These are phyloP conservation scores for Suhomyces bokatorum DNA, from an alignment of 1,139 yeast genomes.

Conservation along the genomic window DNA sequence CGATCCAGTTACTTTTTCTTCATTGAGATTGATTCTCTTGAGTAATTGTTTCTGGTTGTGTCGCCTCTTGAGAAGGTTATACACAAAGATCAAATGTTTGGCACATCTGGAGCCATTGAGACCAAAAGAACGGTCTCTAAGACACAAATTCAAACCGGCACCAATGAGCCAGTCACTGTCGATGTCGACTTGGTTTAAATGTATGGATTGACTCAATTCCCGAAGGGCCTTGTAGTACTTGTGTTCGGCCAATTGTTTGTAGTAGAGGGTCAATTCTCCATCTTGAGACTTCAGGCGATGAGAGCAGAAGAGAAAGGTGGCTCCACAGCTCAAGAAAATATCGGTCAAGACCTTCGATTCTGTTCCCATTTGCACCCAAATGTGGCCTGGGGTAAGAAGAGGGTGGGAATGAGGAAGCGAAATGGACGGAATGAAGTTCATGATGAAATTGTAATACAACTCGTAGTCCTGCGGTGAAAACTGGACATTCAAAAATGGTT, in stretches of 20 bases:
- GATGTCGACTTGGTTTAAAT: constrained; percentile 13
- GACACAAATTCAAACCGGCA: constrained; percentile 35
- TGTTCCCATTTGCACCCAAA: constrained; percentile 24
- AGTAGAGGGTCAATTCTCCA: constrained; percentile 8
- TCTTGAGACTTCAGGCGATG: constrained; percentile 7
- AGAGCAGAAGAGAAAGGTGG: constrained; percentile 28
- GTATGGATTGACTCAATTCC: constrained; percentile 10
- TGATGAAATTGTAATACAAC: constrained; percentile 32
- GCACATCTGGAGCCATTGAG: constrained; percentile 29
- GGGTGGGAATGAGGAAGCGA: constrained; percentile 46
- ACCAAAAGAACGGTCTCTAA: constrained; percentile 32
- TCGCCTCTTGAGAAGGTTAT: constrained; percentile 17
- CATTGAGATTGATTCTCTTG: neutral
- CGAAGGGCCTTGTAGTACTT: constrained; percentile 25
- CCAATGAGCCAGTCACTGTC: constrained; percentile 35
- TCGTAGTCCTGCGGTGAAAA: constrained; percentile 15
- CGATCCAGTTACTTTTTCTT: neutral
- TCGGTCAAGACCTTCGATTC: constrained; percentile 30
- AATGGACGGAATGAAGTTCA: constrained; percentile 36
- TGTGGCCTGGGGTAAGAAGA: constrained; percentile 34
- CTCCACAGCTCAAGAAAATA: constrained; percentile 40
- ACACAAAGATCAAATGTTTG: constrained; percentile 23
- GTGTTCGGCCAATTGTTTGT: constrained; percentile 18
- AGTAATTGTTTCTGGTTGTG: constrained; percentile 7
- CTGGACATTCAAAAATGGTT: constrained; percentile 11